These are phyloP conservation scores for Xylariales sp. DNA, from an alignment of 2,329 filamentous ascomycete genomes.

Conservation along the genomic window DNA sequence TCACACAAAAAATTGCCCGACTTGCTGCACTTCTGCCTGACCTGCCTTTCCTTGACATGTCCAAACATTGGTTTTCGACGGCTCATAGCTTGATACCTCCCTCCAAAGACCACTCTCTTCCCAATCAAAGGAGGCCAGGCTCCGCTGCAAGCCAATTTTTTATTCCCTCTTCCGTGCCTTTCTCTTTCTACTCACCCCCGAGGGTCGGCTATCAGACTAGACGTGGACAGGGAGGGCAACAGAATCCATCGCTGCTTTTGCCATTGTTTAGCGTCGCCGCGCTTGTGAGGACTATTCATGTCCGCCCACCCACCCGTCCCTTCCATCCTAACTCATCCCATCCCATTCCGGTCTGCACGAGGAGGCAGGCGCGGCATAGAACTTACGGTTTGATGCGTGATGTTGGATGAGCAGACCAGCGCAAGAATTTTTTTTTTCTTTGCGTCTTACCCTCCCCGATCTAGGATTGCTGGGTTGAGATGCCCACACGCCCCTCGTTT, in stretches of 20 bases:
- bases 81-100: constrained; percentile 1
- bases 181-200: constrained; percentile 1
- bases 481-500: no score
- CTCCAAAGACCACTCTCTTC: constrained; percentile 1
- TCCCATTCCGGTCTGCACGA: no score
- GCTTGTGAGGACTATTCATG: constrained; percentile 5
- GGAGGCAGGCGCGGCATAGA: no score
- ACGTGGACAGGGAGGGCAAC: no score
- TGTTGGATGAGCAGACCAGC: no score
- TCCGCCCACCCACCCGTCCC: neutral
- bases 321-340: no score
- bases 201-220: neutral
- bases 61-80: constrained; percentile 16
- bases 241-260: constrained; percentile 31
- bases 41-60: constrained; percentile 23
- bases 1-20: constrained; percentile 34
- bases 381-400: no score
- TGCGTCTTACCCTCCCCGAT: no score
- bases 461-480: no score
- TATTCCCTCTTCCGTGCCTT: no score
- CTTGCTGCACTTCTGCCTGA: constrained; percentile 44
- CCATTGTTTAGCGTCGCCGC: constrained; percentile 9
- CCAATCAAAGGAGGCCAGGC: constrained; percentile 2
- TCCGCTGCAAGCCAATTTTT: constrained; percentile 6
- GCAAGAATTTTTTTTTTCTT: no score